Conservation (phyloP, 2,329 filamentous ascomycete genomes). For the Emergomyces africanus region DNA sequence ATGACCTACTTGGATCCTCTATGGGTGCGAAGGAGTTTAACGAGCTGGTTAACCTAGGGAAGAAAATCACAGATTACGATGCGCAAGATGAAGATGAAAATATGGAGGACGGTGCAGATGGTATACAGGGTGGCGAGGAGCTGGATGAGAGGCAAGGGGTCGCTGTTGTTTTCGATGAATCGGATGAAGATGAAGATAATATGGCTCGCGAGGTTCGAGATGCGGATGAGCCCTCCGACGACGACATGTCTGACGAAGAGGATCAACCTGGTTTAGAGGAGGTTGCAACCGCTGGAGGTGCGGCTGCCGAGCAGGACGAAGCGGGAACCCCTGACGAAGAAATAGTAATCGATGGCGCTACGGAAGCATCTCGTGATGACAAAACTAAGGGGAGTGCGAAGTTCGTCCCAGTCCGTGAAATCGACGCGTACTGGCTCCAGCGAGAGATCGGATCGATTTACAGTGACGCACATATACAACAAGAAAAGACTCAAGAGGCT, state of each 20-base stretch:
- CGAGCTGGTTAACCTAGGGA: conserved; percentile 86
- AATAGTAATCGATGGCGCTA: conserved; percentile 67
- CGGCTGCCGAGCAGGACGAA: conserved; percentile 29
- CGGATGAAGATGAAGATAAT: conserved; percentile 74
- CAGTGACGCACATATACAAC: conserved; percentile 80
- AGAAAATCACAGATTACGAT: conserved; percentile 98
- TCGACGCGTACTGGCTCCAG: conserved; percentile 96
- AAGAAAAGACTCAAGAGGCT: conserved; percentile 80
- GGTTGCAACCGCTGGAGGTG: conserved; percentile 34
- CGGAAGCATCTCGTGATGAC: conserved; percentile 29
- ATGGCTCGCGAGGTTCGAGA: conserved; percentile 75
- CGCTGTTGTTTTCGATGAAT: conserved; percentile 90
- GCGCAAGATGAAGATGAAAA: conserved; percentile 91
- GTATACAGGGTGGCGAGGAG: conserved; percentile 56
- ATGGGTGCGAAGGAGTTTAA: conserved; percentile 89
- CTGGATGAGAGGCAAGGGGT: conserved; percentile 93
- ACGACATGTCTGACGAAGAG: conserved; percentile 53
- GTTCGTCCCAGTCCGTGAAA: conserved; percentile 68
- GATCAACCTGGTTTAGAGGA: conserved; percentile 43
- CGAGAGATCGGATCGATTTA: conserved; percentile 82
- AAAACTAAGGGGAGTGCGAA: conserved; percentile 38
- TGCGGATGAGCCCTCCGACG: conserved; percentile 61
- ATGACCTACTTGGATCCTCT: conserved; percentile 76
- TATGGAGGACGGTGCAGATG: conserved; percentile 56
- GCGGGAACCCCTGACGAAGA: conserved; percentile 45